Conservation (phyloP, 2,329 filamentous ascomycete species). For the Colletotrichum gigasporum region DNA sequence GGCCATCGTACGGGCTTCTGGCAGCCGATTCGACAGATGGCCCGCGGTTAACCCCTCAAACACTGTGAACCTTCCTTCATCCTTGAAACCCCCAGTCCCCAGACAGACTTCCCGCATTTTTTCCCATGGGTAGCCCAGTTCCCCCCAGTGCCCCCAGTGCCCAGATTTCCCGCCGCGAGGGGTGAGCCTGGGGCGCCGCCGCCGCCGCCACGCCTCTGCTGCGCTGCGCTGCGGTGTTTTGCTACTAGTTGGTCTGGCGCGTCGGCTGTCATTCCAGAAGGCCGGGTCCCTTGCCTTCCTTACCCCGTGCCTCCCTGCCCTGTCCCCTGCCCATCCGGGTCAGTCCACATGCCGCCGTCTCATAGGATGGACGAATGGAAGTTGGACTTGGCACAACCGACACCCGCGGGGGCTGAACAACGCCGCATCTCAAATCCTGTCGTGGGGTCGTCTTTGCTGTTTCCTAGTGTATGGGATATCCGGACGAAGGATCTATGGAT, state of each 20-base stretch:
- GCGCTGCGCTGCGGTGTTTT: conserved; percentile 16
- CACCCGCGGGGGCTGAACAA: conserved; percentile 11
- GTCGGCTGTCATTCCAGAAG: conserved; percentile 18
- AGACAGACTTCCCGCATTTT: conserved; percentile 25
- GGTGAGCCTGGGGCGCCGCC: neutral
- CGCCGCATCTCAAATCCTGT: neutral
- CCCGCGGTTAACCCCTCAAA: conserved; percentile 14
- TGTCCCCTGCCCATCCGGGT: conserved; percentile 26
- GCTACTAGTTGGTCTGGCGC: conserved; percentile 11
- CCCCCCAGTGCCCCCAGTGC: too few species aligned
- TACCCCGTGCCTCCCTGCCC: neutral
- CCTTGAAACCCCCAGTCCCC: conserved; percentile 9
- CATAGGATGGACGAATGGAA: conserved; percentile 32
- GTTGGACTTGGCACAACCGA: conserved; percentile 27
- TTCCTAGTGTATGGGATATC: conserved; percentile 1
- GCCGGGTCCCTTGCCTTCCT: conserved; percentile 23
- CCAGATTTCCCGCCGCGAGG: neutral
- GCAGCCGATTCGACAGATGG: conserved; percentile 5
- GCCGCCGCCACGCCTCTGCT: neutral
- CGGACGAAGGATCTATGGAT: conserved; percentile 1
- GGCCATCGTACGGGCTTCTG: neutral
- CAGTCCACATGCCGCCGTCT: conserved; percentile 25
- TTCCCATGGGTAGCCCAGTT: conserved; percentile 26
- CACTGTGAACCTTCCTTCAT: conserved; percentile 12
- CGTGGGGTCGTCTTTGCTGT: neutral